Conservation (phyloP, 2,329 filamentous ascomycete genomes). For the Xylariaceae sp. region DNA sequence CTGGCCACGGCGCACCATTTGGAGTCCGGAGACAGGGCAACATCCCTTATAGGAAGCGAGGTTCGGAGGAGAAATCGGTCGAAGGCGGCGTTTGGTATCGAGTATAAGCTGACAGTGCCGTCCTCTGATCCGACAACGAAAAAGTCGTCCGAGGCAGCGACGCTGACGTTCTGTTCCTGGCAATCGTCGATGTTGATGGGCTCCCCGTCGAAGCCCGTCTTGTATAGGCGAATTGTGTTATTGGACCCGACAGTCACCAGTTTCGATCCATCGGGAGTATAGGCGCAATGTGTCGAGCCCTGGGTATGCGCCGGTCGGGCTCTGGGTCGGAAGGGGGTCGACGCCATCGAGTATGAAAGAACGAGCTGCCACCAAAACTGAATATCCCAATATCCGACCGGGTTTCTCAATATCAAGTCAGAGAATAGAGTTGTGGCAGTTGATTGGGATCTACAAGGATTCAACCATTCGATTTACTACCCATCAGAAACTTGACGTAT, state of each 20-base stretch:
- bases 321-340: conserved; percentile 45
- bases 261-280: conserved; percentile 81
- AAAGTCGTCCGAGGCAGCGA: conserved; percentile 71
- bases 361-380: too few relatives aligned
- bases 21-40: conserved; percentile 73
- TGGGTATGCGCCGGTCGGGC: conserved; percentile 72
- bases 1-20: conserved; percentile 94
- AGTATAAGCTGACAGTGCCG: conserved; percentile 91
- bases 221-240: conserved; percentile 89
- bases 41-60: conserved; percentile 79
- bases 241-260: conserved; percentile 90
- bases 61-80: conserved; percentile 78
- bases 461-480: too few relatives aligned
- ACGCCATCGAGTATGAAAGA: conserved; percentile 30
- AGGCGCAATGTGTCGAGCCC: conserved; percentile 79
- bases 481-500: too few relatives aligned
- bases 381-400: too few relatives aligned
- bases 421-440: too few relatives aligned
- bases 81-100: conserved; percentile 66
- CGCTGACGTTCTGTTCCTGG: conserved; percentile 75
- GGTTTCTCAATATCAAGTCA: too few relatives aligned
- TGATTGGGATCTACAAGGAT: too few relatives aligned
- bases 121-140: conserved; percentile 91
- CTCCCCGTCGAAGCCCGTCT: conserved; percentile 85
- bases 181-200: conserved; percentile 89